Percentiles rank a stretch among this genome's conserved stretches.
These are phyloP conservation scores for Blastobotrys proliferans DNA, from an alignment of 1,139 yeast genomes.

Conservation along the genomic window DNA sequence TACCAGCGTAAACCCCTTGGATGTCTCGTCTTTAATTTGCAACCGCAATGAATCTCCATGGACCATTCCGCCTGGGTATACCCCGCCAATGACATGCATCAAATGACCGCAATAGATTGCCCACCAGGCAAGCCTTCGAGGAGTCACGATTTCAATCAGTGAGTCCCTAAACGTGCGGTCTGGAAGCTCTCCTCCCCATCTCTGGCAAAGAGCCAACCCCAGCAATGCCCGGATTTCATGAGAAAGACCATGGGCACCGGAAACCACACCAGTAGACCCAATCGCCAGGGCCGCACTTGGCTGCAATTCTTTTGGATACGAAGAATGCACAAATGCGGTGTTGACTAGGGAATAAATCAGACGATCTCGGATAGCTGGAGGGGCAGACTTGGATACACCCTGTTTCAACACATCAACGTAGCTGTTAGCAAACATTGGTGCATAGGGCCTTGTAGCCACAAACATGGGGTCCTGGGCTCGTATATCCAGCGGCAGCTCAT, in stretches of 20 bases:
- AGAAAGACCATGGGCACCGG: conserved; percentile 66
- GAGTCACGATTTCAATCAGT: conserved; percentile 36
- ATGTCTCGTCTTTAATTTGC: conserved; percentile 24
- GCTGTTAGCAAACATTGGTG: conserved; percentile 53
- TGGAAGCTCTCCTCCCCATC: conserved; percentile 76
- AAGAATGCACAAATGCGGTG: conserved; percentile 64
- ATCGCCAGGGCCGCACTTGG: conserved; percentile 65
- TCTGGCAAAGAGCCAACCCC: conserved; percentile 63
- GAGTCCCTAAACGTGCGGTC: conserved; percentile 40
- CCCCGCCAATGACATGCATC: conserved; percentile 70
- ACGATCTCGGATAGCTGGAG: conserved; percentile 51
- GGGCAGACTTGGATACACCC: conserved; percentile 52
- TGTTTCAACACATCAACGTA: conserved; percentile 47
- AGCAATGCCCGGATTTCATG: conserved; percentile 62
- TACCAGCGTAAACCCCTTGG: conserved; percentile 25
- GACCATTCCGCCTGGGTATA: conserved; percentile 69
- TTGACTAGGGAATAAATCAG: conserved; percentile 65
- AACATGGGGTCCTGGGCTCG: conserved; percentile 60
- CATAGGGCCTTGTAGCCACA: conserved; percentile 61
- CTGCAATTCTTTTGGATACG: conserved; percentile 66
- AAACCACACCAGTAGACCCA: conserved; percentile 62
- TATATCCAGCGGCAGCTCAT: conserved; percentile 50
- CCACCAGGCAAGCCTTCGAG: conserved; percentile 48
- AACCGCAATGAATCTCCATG: conserved; percentile 46
- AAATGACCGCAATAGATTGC: conserved; percentile 61